These are phyloP conservation scores for Thuidium tamariscinum DNA, from an alignment of 225 moss, liverwort and hornwort genomes.

Conservation along the genomic window DNA sequence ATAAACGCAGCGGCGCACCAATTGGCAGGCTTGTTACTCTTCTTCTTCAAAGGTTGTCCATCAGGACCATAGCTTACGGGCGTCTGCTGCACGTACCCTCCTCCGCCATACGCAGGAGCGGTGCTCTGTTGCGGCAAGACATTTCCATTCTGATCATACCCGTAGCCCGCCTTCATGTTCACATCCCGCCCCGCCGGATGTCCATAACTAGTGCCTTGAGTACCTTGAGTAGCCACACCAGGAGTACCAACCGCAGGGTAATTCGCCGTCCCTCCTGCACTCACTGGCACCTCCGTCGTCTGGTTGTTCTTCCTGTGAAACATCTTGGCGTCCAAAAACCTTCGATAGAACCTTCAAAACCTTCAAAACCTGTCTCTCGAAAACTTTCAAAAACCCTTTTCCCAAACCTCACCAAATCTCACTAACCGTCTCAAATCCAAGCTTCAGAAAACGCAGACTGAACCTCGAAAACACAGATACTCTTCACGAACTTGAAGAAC, in stretches of 20 bases:
- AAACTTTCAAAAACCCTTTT: not conserved
- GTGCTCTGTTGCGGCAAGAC: not conserved
- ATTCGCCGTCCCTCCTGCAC: slow-evolving; percentile 3
- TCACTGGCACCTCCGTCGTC: not conserved
- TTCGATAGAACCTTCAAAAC: not conserved
- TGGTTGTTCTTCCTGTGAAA: slow-evolving; percentile 25
- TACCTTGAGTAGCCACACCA: not conserved
- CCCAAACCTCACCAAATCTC: not conserved
- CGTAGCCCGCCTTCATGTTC: slow-evolving; percentile 11
- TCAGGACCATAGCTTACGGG: slow-evolving; percentile 20
- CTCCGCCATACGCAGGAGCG: not conserved
- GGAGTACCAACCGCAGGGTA: not conserved
- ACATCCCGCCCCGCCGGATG: slow-evolving; percentile 7
- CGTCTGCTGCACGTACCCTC: slow-evolving; percentile 4
- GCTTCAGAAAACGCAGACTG: not conserved
- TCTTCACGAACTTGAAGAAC: not conserved
- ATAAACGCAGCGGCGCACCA: slow-evolving; percentile 31
- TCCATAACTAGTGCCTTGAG: not conserved
- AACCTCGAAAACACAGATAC: no score
- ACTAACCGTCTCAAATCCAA: no score
- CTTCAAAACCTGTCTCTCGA: not conserved
- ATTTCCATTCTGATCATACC: not conserved
- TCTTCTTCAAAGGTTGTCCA: slow-evolving; percentile 21
- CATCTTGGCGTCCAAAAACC: not conserved
- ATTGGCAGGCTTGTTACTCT: slow-evolving; percentile 13